Percentiles rank a stretch among this genome's conserved stretches.
These are phyloP conservation scores for Pichia paraexigua DNA, from an alignment of 805 yeast genomes.

Conservation along the genomic window DNA sequence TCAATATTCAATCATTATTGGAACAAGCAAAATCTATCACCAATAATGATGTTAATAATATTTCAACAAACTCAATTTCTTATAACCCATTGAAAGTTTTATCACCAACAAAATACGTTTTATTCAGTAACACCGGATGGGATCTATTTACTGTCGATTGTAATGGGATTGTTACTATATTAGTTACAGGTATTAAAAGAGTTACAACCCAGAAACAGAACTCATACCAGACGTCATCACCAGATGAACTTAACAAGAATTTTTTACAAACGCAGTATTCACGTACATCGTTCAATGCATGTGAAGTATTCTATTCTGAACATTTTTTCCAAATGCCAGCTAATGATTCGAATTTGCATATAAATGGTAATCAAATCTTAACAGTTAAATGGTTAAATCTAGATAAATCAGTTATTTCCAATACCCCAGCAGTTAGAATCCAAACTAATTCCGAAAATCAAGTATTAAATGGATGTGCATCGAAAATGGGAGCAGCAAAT, in stretches of 20 bases:
- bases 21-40: slow-evolving; percentile 2
- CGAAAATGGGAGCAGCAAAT: slow-evolving; percentile 29
- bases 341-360: slow-evolving; percentile 16
- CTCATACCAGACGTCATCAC: slow-evolving; percentile 22
- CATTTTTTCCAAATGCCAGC: slow-evolving; percentile 17
- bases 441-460: slow-evolving; percentile 20
- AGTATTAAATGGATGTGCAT: slow-evolving; percentile 29
- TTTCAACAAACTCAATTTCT: neutral
- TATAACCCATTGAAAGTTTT: neutral
- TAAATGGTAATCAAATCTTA: slow-evolving; percentile 27
- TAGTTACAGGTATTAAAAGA: slow-evolving; percentile 42
- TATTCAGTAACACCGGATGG: slow-evolving; percentile 74
- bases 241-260: slow-evolving; percentile 31
- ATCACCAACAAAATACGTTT: slow-evolving; percentile 31
- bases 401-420: slow-evolving; percentile 58
- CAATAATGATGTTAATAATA: slow-evolving; percentile 6
- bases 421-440: slow-evolving; percentile 46
- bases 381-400: slow-evolving; percentile 66
- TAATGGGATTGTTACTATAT: slow-evolving; percentile 55
- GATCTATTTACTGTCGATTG: slow-evolving; percentile 77
- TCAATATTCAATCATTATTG: neutral
- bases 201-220: slow-evolving; percentile 10
- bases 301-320: slow-evolving; percentile 44
- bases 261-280: slow-evolving; percentile 31
- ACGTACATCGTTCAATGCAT: slow-evolving; percentile 28